Percentiles rank a stretch among this genome's conserved stretches.
These are phyloP conservation scores for Heterococcus sp. DNA, from an alignment of 108 stramenopile species.

Conservation along the genomic window DNA sequence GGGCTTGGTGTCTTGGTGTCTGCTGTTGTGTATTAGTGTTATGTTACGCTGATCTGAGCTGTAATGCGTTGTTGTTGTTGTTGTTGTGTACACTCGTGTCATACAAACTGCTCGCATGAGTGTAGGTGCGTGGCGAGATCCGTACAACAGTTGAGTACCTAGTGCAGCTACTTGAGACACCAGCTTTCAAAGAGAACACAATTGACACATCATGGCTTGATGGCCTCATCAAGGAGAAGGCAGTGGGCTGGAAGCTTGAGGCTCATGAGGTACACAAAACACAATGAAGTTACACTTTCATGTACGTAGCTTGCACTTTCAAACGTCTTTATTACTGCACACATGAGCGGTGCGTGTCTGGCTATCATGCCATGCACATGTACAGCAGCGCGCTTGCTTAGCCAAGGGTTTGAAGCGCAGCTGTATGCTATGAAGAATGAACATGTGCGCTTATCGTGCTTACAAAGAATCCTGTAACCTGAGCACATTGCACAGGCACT, in stretches of 20 bases:
- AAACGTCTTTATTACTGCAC: too few relatives aligned
- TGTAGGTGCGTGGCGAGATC: slow-evolving; percentile 87
- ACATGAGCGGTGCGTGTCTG: too few relatives aligned
- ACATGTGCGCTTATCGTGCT: too few relatives aligned
- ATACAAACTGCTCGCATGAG: too few relatives aligned
- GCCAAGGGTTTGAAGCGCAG: too few relatives aligned
- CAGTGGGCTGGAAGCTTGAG: slow-evolving; percentile 38
- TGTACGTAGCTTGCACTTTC: too few relatives aligned
- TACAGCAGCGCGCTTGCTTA: too few relatives aligned
- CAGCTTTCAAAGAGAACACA: slow-evolving; percentile 90
- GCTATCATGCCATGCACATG: too few relatives aligned
- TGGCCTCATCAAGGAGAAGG: slow-evolving; percentile 86
- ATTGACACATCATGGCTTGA: slow-evolving; percentile 96
- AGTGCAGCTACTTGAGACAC: slow-evolving; percentile 87
- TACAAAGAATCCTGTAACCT: too few relatives aligned
- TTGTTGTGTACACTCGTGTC: too few relatives aligned
- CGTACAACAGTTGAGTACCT: slow-evolving; percentile 97
- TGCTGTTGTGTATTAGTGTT: not conserved
- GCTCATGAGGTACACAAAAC: slow-evolving; percentile 4
- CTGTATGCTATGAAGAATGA: too few relatives aligned
- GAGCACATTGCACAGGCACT: too few relatives aligned
- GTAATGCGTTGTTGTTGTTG: not conserved
- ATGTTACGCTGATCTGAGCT: not conserved
- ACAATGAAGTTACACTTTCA: not conserved
- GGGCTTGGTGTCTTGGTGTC: not conserved